Base-by-base conservation (phyloP, 805 yeast genomes). In the Pichia rugopelliculosa region DNA sequence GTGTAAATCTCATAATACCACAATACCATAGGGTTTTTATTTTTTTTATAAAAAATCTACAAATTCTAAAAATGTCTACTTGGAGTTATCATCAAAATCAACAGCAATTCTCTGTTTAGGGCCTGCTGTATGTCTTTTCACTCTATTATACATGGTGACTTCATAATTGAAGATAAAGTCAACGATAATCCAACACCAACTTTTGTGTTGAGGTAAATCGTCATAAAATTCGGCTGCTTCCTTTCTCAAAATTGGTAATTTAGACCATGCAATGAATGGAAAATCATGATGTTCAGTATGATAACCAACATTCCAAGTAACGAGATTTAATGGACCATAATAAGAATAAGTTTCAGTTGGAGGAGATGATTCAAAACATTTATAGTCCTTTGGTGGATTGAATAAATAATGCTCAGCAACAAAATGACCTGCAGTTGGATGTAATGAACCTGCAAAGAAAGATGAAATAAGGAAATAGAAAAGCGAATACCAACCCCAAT, bases 211-310 rank as follows among this genome's bases (percentile, higher is more conserved):
- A 1, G 96, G 96, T 48, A 89, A 72, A 3, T 87, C 86, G 39
- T 77, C 84, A 62, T 89, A 89, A 60, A 85, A 89, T 58, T 89
- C 97, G 21, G 73, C 61, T 3, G 96, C 96, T 27, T 86, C 76
- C 41, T 66, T 61, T 47, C 82, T 73, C 36, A 89, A 68, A 45
- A 74, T 67, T 33, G 85, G 86, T 42, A 89, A 69, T 52, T 80
- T 77, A 0, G 93, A 76, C 97, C 97, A 89, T 0, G 96, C 91
- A 56, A 89, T 76, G 62, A 82, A 89, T 1, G 97, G 97, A 73
- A 89, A 89, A 67, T 89, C 97, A 61, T 89, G 97, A 65, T 89
- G 97, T 65, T 89, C 97, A 59, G 86, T 88, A 65, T 89, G 97
- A 61, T 87, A 80, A 2, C 97, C 97, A 9, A 88, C 96, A 58